phyloP scores from a whole-genome alignment of 1,284 basidiomycete genomes.

The Earliella scabrosa region DNA sequence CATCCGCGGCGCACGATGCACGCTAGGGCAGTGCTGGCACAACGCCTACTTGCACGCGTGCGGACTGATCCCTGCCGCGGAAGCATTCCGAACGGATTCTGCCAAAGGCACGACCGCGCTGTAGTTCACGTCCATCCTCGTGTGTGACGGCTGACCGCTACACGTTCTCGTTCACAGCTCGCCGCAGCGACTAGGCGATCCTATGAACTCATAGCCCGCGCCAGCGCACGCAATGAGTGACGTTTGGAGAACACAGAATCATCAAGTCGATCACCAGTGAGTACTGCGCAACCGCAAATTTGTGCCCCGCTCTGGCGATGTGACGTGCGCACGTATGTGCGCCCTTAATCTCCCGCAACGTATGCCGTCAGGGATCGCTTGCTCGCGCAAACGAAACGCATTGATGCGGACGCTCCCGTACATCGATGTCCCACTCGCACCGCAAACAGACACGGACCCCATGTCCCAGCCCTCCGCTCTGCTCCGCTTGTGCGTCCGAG shows the following conservation, averaged over 20 bases:
- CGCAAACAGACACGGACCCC: not conserved
- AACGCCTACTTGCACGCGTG: not conserved
- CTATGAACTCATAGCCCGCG: not conserved
- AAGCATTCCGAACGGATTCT: slow-evolving; percentile 1
- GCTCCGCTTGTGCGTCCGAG: no score
- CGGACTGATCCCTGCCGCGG: not conserved
- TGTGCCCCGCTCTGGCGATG: not conserved
- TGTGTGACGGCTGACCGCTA: not conserved
- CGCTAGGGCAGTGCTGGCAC: slow-evolving; percentile 4
- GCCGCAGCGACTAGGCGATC: not conserved
- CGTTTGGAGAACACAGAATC: not conserved
- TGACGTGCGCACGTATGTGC: not conserved
- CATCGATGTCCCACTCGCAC: not conserved
- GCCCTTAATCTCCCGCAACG: not conserved
- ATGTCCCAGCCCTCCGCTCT: no score
- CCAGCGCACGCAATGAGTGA: not conserved
- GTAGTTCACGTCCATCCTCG: not conserved
- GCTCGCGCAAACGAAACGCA: not conserved
- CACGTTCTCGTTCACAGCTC: no score
- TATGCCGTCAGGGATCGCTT: not conserved
- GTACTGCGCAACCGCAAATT: not conserved
- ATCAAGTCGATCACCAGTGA: not conserved
- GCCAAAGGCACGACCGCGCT: not conserved
- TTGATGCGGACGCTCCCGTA: not conserved
- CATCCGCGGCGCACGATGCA: not conserved